A percentile compares a stretch with the other conserved stretches of the same genome.
phyloP scores from a whole-genome alignment of 345 rosid species.

The Hypericum perforatum region DNA sequence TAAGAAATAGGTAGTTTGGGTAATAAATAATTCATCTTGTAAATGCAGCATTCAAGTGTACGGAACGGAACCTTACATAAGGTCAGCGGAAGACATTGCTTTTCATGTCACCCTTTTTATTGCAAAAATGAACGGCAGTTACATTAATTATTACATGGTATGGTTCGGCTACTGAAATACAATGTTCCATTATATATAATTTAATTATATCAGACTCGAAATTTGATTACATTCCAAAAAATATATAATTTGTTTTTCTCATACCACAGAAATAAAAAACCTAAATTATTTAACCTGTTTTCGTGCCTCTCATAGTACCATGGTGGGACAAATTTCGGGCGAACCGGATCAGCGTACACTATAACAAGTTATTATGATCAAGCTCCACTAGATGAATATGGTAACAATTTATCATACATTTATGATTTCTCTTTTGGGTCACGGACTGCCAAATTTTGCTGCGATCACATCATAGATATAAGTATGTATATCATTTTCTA shows the following conservation, averaged over 20 bases:
- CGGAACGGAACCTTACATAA: constrained; percentile 37
- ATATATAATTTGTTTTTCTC: too few relatives aligned
- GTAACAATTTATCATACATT: constrained; percentile 17
- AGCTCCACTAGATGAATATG: constrained; percentile 86
- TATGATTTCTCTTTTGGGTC: too few relatives aligned
- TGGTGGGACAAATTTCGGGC: constrained; percentile 84
- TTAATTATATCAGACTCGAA: neutral
- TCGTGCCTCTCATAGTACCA: constrained; percentile 40
- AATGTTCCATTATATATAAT: neutral
- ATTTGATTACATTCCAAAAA: too few relatives aligned
- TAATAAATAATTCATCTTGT: neutral
- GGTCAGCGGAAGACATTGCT: constrained; percentile 77
- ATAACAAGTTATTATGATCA: constrained; percentile 56
- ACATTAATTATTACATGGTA: constrained; percentile 87
- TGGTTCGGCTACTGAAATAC: neutral
- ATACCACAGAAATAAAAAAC: too few relatives aligned
- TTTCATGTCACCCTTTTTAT: constrained; percentile 63
- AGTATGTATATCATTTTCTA: too few relatives aligned
- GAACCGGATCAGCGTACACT: constrained; percentile 45
- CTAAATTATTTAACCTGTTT: too few relatives aligned
- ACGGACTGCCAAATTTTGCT: neutral
- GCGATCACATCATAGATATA: too few relatives aligned
- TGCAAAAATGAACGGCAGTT: constrained; percentile 64
- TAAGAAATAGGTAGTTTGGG: too few relatives aligned
- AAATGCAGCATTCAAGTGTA: constrained; percentile 43